A percentile compares a stretch with the other conserved stretches of the same genome.
Evolutionary conservation across 1,284 basidiomycete genomes (phyloP).

Genomic region (Trametes versicolor): DNA sequence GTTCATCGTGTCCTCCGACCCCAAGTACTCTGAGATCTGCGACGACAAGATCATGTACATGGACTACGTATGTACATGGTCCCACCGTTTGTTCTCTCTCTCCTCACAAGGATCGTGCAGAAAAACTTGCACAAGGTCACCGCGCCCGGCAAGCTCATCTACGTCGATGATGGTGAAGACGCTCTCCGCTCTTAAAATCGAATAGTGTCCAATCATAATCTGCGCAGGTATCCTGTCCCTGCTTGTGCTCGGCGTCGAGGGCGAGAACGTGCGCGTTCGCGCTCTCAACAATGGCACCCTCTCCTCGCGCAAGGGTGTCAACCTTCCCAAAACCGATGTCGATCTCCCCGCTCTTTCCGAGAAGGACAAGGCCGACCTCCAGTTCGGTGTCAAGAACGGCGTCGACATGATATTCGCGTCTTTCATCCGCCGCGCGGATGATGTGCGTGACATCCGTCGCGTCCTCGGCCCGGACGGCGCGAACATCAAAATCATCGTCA

Average conservation of each 20-base stretch:
- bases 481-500: conserved; percentile 97
- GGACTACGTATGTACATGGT: conserved; percentile 84
- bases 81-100: conserved; percentile 14
- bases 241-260: conserved; percentile 89
- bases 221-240: conserved; percentile 88
- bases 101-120: conserved; percentile 49
- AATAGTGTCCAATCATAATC: conserved; percentile 5
- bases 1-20: conserved; percentile 91
- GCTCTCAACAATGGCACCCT: conserved; percentile 94
- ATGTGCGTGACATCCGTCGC: conserved; percentile 91
- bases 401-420: conserved; percentile 99
- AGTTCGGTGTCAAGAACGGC: conserved; percentile 96
- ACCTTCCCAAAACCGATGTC: conserved; percentile 97
- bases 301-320: conserved; percentile 98
- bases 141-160: conserved; percentile 94
- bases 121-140: conserved; percentile 96
- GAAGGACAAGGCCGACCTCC: conserved; percentile 96
- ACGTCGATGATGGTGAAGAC: conserved; percentile 90
- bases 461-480: conserved; percentile 93
- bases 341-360: conserved; percentile 98
- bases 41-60: conserved; percentile 89
- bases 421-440: conserved; percentile 93
- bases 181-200: background rate
- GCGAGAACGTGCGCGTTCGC: conserved; percentile 84
- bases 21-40: conserved; percentile 81